phyloP scores from a whole-genome alignment of 768 basidiomycete species.

The Melanogaster broomeanus region DNA sequence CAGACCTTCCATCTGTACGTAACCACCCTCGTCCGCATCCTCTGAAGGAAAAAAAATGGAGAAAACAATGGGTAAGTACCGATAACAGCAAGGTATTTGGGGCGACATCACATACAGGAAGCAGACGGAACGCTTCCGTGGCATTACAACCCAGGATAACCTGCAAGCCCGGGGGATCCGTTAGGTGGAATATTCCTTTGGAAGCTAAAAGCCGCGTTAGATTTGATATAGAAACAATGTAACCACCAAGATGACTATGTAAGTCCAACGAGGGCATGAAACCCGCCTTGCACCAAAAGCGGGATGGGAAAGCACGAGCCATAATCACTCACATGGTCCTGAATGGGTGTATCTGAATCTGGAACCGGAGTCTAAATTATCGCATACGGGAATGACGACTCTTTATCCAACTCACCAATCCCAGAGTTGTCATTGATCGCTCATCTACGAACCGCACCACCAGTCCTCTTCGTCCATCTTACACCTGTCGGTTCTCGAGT shows the following conservation, averaged over 20 bases:
- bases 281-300: conserved; percentile 43
- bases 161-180: conserved; percentile 81
- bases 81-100: neutral
- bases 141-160: conserved; percentile 66
- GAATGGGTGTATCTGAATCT: conserved; percentile 95
- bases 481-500: conserved; percentile 88
- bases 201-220: conserved; percentile 42
- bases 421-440: conserved; percentile 78
- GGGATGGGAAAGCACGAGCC: neutral
- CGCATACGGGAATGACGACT: neutral
- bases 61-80: neutral
- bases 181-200: conserved; percentile 89
- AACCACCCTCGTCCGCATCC: conserved; percentile 86
- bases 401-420: conserved; percentile 66
- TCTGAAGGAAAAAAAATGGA: conserved; percentile 25
- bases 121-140: conserved; percentile 84
- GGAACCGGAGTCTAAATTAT: conserved; percentile 1
- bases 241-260: conserved; percentile 54
- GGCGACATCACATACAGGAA: conserved; percentile 51
- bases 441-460: conserved; percentile 85
- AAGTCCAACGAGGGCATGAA: conserved; percentile 96
- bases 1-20: conserved; percentile 82
- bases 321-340: conserved; percentile 65
- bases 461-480: conserved; percentile 89
- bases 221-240: neutral